Percentiles rank a stretch among this genome's conserved stretches.
phyloP scores from a whole-genome alignment of 2,329 filamentous ascomycete genomes.

The Arthroderma uncinatum region DNA sequence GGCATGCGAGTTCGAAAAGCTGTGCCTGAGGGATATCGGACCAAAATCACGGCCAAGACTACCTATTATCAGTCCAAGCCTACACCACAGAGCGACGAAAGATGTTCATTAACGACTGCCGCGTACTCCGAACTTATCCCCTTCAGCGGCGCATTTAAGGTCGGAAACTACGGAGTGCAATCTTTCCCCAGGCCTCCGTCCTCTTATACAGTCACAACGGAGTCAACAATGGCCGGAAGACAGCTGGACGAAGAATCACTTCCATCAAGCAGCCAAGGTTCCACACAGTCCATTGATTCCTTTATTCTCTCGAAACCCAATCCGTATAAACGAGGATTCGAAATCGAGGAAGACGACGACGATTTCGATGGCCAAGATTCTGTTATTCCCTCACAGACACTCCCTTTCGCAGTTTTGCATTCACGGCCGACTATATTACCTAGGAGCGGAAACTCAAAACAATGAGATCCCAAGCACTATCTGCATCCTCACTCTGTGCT shows the following conservation, averaged over 20 bases:
- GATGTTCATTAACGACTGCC: conserved; percentile 16
- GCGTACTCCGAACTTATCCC: conserved; percentile 55
- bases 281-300: conserved; percentile 19
- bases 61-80: background rate
- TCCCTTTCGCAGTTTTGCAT: conserved; percentile 1
- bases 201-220: conserved; percentile 14
- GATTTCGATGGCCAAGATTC: conserved; percentile 23
- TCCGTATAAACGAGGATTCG: conserved; percentile 27
- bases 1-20: conserved; percentile 93
- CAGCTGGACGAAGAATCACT: conserved; percentile 29
- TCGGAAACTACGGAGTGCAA: conserved; percentile 57
- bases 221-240: conserved; percentile 24
- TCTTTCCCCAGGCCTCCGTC: conserved; percentile 30
- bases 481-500: background rate
- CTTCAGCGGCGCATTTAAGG: conserved; percentile 69
- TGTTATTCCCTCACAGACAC: conserved; percentile 10
- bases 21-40: conserved; percentile 90
- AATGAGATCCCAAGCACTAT: conserved; percentile 13
- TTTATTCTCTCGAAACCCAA: conserved; percentile 19
- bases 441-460: conserved; percentile 19
- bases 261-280: conserved; percentile 33
- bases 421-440: conserved; percentile 26
- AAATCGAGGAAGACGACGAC: conserved; percentile 30
- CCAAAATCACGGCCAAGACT: conserved; percentile 28
- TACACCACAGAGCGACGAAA: conserved; percentile 6